Percentiles rank a stretch among this genome's conserved stretches.
Evolutionary conservation across 257 asterid genomes (phyloP).

Genomic region (Nicotiana sylvestris): DNA sequence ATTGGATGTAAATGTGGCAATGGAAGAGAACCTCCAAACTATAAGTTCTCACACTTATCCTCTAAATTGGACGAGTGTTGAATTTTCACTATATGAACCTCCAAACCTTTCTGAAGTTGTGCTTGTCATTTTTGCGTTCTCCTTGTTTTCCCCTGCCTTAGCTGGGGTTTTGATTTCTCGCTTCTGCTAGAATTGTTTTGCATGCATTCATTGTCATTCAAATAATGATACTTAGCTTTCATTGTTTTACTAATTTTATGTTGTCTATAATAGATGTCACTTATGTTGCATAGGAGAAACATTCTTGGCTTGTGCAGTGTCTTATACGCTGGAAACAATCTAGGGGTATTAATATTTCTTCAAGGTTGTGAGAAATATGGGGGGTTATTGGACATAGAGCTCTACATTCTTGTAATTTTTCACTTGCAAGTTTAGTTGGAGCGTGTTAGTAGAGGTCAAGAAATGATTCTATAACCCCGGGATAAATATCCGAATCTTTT

Average conservation of each 20-base stretch:
- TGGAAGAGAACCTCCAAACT: neutral
- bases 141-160: neutral
- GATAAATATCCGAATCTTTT: neutral
- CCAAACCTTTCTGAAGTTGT: neutral
- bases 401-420: neutral
- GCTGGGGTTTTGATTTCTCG: neutral
- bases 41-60: neutral
- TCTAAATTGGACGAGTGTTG: neutral
- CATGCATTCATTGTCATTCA: slow-evolving; percentile 1
- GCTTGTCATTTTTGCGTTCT: neutral
- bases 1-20: neutral
- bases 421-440: neutral
- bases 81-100: neutral
- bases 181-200: neutral
- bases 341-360: neutral
- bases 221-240: neutral
- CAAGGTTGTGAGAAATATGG: neutral
- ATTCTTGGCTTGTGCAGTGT: neutral
- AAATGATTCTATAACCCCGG: neutral
- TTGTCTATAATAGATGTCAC: neutral
- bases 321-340: neutral
- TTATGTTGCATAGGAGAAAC: neutral
- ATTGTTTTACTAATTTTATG: neutral
- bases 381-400: neutral
- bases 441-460: neutral